phyloP scores from a whole-genome alignment of 495 filamentous ascomycete genomes.

The Bombardia bombarda region DNA sequence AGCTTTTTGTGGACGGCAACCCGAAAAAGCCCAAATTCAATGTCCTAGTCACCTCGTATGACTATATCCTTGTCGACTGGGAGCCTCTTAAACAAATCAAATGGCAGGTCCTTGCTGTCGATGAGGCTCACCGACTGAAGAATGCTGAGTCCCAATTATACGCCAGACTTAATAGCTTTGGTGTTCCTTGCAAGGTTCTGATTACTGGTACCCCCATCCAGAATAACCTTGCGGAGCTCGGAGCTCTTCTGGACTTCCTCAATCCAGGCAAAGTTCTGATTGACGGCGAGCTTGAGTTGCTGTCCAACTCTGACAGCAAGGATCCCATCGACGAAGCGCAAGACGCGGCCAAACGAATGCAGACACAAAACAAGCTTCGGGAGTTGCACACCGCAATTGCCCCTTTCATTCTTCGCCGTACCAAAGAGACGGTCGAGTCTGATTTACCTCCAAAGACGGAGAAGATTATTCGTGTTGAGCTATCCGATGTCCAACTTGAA shows the following conservation, averaged over 20 bases:
- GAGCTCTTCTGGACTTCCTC: slow-evolving; percentile 88
- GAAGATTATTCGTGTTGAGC: slow-evolving; percentile 95
- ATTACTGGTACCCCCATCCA: slow-evolving; percentile 98
- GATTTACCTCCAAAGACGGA: slow-evolving; percentile 94
- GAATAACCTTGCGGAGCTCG: slow-evolving; percentile 88
- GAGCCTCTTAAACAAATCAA: slow-evolving; percentile 76
- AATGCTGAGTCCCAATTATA: slow-evolving; percentile 93
- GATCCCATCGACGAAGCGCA: slow-evolving; percentile 16
- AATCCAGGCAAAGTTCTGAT: slow-evolving; percentile 83
- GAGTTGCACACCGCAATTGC: slow-evolving; percentile 69
- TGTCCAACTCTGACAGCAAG: slow-evolving; percentile 34
- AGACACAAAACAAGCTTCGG: slow-evolving; percentile 36
- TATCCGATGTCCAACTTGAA: slow-evolving; percentile 90
- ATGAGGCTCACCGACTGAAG: slow-evolving; percentile 95
- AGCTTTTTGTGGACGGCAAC: slow-evolving; percentile 78
- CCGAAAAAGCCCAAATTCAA: slow-evolving; percentile 85
- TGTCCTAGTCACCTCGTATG: slow-evolving; percentile 89
- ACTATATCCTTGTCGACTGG: slow-evolving; percentile 79
- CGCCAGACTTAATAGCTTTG: slow-evolving; percentile 72
- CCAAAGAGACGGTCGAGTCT: slow-evolving; percentile 93
- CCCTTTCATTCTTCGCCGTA: slow-evolving; percentile 91
- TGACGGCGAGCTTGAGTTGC: slow-evolving; percentile 75
- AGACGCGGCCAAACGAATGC: slow-evolving; percentile 27
- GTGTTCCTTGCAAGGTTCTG: slow-evolving; percentile 73
- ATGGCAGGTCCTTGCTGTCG: slow-evolving; percentile 94